Percentiles rank a stretch among this genome's conserved stretches.
These are phyloP conservation scores for Amanita phalloides DNA, from an alignment of 768 basidiomycete genomes.

Conservation along the genomic window DNA sequence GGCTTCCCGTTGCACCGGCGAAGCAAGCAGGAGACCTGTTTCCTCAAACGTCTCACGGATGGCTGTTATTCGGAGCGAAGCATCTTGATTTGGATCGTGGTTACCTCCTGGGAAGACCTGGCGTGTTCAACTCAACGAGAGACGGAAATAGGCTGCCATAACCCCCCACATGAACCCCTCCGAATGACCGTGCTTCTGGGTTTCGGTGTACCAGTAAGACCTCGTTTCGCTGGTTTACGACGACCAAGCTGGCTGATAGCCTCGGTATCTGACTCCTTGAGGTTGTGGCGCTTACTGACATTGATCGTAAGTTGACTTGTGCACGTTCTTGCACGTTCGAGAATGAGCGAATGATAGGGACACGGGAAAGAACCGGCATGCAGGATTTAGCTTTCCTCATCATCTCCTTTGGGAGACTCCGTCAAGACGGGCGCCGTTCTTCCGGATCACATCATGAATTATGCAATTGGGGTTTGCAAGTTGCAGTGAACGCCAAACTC, in stretches of 20 bases:
- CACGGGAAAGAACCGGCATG: too few relatives aligned
- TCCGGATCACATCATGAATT: too few relatives aligned
- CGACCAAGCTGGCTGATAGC: constrained; percentile 56
- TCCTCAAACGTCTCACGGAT: constrained; percentile 76
- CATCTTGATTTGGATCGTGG: constrained; percentile 49
- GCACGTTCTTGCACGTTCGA: too few relatives aligned
- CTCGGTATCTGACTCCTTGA: constrained; percentile 26
- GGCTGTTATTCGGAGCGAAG: constrained; percentile 46
- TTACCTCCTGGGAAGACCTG: constrained; percentile 78
- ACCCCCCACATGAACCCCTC: constrained; percentile 49
- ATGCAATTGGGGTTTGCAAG: too few relatives aligned
- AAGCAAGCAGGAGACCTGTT: constrained; percentile 54
- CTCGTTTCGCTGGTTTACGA: constrained; percentile 58
- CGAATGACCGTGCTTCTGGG: constrained; percentile 52
- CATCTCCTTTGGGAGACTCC: too few relatives aligned
- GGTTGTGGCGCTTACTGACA: neutral
- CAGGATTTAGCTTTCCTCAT: too few relatives aligned
- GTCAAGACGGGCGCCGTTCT: too few relatives aligned
- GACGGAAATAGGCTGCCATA: neutral
- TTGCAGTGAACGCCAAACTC: too few relatives aligned
- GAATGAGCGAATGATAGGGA: too few relatives aligned
- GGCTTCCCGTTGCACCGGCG: constrained; percentile 15
- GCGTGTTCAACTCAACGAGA: neutral
- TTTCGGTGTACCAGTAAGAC: constrained; percentile 63
- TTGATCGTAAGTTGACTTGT: neutral